phyloP scores from a whole-genome alignment of 2,329 filamentous ascomycete genomes.

The Leptographium procerum region DNA sequence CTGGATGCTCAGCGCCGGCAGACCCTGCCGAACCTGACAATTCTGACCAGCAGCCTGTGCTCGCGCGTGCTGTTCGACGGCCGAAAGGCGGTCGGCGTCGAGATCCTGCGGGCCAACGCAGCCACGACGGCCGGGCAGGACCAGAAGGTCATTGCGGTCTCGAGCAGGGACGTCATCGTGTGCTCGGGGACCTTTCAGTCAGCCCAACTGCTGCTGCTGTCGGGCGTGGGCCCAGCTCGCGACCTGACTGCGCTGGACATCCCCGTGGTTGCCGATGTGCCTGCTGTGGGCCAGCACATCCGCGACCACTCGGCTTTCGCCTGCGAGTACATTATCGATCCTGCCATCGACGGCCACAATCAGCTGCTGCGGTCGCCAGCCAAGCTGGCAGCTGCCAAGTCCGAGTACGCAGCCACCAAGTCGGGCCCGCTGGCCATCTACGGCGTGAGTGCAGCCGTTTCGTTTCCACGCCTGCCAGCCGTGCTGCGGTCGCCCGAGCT shows the following conservation, averaged over 20 bases:
- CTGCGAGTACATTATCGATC: conserved; percentile 1
- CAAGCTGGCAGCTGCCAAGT: neutral
- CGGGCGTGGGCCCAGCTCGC: conserved; percentile 30
- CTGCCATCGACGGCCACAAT: neutral
- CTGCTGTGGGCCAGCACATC: conserved; percentile 27
- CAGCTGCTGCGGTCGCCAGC: neutral
- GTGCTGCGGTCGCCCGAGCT: conserved; percentile 1
- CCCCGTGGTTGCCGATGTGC: conserved; percentile 23
- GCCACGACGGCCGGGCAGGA: neutral
- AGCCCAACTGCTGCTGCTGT: conserved; percentile 31
- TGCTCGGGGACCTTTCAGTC: conserved; percentile 29
- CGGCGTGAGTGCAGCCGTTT: neutral
- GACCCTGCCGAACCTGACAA: conserved; percentile 17
- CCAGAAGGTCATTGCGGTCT: neutral
- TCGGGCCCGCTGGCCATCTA: neutral
- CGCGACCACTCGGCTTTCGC: conserved; percentile 21
- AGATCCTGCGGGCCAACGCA: neutral
- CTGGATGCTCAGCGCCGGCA: neutral
- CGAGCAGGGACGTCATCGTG: conserved; percentile 27
- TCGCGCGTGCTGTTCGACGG: conserved; percentile 4
- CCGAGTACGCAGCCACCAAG: neutral
- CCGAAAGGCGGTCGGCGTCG: neutral
- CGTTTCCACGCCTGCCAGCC: neutral
- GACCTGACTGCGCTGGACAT: conserved; percentile 28
- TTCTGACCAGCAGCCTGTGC: neutral